phyloP scores from a whole-genome alignment of 2,329 filamentous ascomycete species.

The Aspergillus intermedius region DNA sequence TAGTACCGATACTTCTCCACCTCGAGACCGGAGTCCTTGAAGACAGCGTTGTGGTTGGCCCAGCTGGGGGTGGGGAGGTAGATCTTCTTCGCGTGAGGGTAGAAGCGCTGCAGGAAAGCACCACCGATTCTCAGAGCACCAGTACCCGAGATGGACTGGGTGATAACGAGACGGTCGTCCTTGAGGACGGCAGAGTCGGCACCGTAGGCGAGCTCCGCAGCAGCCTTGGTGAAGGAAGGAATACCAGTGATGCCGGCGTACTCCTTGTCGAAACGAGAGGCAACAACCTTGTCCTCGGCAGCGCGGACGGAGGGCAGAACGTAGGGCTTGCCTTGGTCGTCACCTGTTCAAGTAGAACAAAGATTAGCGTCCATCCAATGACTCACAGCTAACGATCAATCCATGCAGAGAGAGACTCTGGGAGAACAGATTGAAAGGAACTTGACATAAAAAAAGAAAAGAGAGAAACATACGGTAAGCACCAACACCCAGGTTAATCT shows the following conservation, averaged over 20 bases:
- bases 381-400: background rate
- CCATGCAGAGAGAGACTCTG: background rate
- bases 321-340: constrained; percentile 96
- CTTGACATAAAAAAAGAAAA: background rate
- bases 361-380: background rate
- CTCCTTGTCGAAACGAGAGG: constrained; percentile 81
- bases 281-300: constrained; percentile 81
- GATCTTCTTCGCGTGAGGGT: constrained; percentile 85
- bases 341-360: constrained; percentile 38
- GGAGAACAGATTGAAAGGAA: background rate
- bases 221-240: constrained; percentile 86
- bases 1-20: constrained; percentile 98
- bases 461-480: constrained; percentile 66
- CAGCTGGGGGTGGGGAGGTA: constrained; percentile 95
- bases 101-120: constrained; percentile 88
- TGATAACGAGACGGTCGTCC: constrained; percentile 74
- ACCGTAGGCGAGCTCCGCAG: constrained; percentile 86
- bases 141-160: constrained; percentile 96
- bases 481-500: constrained; percentile 98
- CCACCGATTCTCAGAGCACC: constrained; percentile 91
- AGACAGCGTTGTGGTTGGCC: constrained; percentile 97
- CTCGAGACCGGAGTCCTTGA: constrained; percentile 83
- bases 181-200: constrained; percentile 67
- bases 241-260: constrained; percentile 97
- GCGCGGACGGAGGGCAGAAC: constrained; percentile 87